These are phyloP conservation scores for Rhodotorula sp. DNA, from an alignment of 1,284 basidiomycete species.

Conservation along the genomic window DNA sequence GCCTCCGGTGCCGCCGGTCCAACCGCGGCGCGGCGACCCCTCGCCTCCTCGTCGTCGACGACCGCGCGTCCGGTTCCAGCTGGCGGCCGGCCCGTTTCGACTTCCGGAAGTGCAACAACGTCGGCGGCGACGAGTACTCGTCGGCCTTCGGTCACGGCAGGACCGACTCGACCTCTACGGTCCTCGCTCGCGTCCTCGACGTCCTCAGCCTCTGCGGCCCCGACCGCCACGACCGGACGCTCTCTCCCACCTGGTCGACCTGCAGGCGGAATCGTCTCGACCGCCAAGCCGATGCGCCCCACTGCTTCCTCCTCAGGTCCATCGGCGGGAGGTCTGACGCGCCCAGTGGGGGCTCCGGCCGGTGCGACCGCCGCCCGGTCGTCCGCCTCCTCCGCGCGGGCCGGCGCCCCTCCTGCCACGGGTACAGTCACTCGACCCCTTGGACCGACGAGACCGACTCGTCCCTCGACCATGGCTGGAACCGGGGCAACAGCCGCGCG, in stretches of 20 bases:
- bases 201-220: neutral
- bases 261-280: conserved; percentile 8
- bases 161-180: neutral
- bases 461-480: too few relatives aligned
- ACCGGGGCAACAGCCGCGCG: neutral
- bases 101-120: neutral
- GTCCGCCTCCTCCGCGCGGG: neutral
- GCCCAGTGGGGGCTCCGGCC: neutral
- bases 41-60: neutral
- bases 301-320: neutral
- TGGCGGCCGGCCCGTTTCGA: neutral
- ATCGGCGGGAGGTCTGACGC: neutral
- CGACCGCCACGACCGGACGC: neutral
- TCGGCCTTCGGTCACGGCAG: neutral
- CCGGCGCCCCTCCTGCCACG: too few relatives aligned
- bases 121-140: neutral
- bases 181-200: conserved; percentile 6
- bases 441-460: too few relatives aligned
- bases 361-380: neutral
- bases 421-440: too few relatives aligned
- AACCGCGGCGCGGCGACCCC: neutral
- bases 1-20: neutral
- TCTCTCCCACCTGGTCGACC: neutral
- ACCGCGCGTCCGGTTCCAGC: neutral
- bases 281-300: conserved; percentile 4